phyloP scores from a whole-genome alignment of 2,329 filamentous ascomycete species.

The Gnomoniopsis sp. region DNA sequence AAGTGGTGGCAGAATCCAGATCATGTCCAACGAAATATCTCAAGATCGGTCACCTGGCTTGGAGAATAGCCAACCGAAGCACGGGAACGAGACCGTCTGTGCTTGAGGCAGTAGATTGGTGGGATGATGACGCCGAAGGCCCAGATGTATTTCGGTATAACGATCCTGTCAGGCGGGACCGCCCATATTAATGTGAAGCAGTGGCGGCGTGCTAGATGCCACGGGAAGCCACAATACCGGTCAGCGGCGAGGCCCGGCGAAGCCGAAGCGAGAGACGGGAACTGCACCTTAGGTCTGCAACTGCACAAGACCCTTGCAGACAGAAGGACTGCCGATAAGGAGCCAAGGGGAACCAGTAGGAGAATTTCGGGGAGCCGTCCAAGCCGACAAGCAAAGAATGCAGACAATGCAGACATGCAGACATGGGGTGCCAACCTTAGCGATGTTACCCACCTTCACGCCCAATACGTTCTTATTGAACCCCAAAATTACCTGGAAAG shows the following conservation, averaged over 20 bases:
- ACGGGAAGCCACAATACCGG: background rate
- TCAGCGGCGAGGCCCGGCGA: background rate
- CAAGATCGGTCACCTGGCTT: conserved; percentile 11
- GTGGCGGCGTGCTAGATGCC: background rate
- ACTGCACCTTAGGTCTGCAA: no score
- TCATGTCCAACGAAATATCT: conserved; percentile 8
- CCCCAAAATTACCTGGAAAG: no score
- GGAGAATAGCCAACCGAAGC: background rate
- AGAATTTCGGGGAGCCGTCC: no score
- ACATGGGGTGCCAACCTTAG: no score
- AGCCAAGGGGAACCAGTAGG: no score
- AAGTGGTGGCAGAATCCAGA: background rate
- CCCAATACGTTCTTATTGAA: no score
- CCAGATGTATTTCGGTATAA: conserved; percentile 5
- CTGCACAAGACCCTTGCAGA: no score
- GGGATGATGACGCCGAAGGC: conserved; percentile 5
- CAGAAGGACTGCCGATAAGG: no score
- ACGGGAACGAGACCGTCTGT: background rate
- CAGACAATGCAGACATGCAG: no score
- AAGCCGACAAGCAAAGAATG: no score
- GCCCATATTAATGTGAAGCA: conserved; percentile 1
- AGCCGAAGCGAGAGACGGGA: background rate
- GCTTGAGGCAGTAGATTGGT: conserved; percentile 2
- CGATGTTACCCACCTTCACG: no score
- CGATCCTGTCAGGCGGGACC: conserved; percentile 7